Conservation (phyloP, 306 rosid species). For the Inga laurina region DNA sequence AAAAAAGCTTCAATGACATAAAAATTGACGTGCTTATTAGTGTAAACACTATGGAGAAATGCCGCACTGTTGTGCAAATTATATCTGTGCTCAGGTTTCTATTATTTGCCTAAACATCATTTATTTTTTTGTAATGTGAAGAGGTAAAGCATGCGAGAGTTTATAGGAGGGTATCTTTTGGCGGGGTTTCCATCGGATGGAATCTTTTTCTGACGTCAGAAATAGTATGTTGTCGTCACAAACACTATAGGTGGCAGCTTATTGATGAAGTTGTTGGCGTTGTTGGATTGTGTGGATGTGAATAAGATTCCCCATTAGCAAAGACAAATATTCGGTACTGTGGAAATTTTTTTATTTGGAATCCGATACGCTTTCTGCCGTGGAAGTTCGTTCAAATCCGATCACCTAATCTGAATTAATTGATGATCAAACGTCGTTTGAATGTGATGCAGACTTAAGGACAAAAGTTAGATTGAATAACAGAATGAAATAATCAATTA, state of each 20-base stretch:
- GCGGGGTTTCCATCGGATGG: not conserved
- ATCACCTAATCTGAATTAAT: not conserved
- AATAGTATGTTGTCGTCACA: slow-evolving; percentile 30
- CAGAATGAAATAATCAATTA: not conserved
- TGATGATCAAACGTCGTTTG: not conserved
- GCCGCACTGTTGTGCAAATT: not conserved
- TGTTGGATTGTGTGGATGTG: slow-evolving; percentile 27
- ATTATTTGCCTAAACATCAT: not conserved
- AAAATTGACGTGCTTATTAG: not conserved
- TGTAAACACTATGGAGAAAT: not conserved
- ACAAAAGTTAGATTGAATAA: not conserved
- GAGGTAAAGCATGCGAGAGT: slow-evolving; percentile 15
- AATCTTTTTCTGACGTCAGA: slow-evolving; percentile 1
- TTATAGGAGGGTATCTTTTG: not conserved
- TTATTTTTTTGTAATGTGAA: not conserved
- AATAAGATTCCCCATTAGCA: slow-evolving; percentile 55
- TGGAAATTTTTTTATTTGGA: slow-evolving; percentile 33
- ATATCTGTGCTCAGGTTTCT: not conserved
- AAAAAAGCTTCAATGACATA: not conserved
- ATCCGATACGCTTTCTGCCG: slow-evolving; percentile 49
- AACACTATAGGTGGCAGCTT: slow-evolving; percentile 30
- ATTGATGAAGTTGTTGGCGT: slow-evolving; percentile 34
- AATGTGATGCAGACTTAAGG: not conserved
- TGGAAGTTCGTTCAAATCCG: not conserved
- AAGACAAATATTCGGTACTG: slow-evolving; percentile 36